Base-by-base conservation (phyloP, 2,329 filamentous ascomycete genomes). In the Neofusicoccum cordaticola region DNA sequence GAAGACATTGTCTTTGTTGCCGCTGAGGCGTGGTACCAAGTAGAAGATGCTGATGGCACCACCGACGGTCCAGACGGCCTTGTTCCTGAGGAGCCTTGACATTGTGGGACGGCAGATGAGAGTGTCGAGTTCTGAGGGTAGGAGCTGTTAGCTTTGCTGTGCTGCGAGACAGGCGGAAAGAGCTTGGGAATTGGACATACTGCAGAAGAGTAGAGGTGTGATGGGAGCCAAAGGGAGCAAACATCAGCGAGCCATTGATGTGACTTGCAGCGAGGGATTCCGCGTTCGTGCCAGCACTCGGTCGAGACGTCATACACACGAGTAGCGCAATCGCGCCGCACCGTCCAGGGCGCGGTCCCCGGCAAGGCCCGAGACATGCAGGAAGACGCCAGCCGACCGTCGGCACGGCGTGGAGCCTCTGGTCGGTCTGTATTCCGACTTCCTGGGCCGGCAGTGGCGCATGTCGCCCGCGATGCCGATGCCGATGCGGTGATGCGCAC, bases 1-100 rank as follows among this genome's bases (percentile, higher is more conserved):
- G 70, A 75, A 75, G 11, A 74, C 72, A 66, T 77, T 74, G 62
- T 73, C 73, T 71, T 74, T 76, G 75, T 74, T 76, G 68, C 76
- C 74, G 61, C 71, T 71, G 64, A 74, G 71, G 72, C 75, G 75
- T 66, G 71, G 70, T 60, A 75, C 68, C 69, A 76, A 74, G 70
- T 77, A 77, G 58, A 68, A 68, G 66, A 76, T 73, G 65, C 75
- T 74, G 15, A 73, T 70, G 60, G 70, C 71, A 34, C 72, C 48
- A 13, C 39, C 50, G 15, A 66, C 47, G 31, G 6, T 34, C 47
- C 61, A 62, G 45, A 63, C 47, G 13, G 53, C 48, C 27, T 67
- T 67, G 47, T 31, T 41, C 19, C 15, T 65, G 39, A 65, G 41
- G 27, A 62, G 27, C 5, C 37, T 41, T 12, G 64, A 27, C 64